Base-by-base conservation (phyloP, 2,329 filamentous ascomycete species). In the Cadophora malorum region DNA sequence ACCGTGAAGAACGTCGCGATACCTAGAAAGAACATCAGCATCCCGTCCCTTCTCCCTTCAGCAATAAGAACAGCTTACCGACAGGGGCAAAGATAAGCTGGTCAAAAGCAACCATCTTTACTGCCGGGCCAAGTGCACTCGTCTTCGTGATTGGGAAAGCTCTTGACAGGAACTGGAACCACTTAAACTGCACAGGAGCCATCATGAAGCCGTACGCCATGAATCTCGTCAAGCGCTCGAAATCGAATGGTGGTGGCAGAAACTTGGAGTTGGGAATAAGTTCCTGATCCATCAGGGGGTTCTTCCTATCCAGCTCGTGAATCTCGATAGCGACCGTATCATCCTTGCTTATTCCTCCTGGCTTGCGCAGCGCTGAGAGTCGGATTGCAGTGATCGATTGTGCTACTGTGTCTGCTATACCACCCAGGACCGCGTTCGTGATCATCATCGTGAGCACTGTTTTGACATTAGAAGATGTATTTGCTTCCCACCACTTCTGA, bases 121-220 rank as follows among this genome's bases (percentile, higher is more conserved):
- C 80, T 3, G 93, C 93, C 38, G 94, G 93, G 2, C 84, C 82
- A 61, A 93, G 90, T 1, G 90, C 90, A 74, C 87, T 87, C 12
- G 84, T 86, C 83, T 95, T 93, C 63, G 90, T 91, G 62, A 97
- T 89, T 5, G 96, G 96, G 76, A 99, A 99, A 10, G 89, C 85
- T 72, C 84, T 85, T 41, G 90, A 91, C 71, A 99, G 83, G 79
- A 97, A 94, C 63, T 88, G 87, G 81, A 98, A 98, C 96, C 96
- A 99, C 78, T 93, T 91, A 82, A 97, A 97, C 79, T 98, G 95
- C 38, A 97, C 76, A 0, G 96, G 96, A 4, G 96, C 94, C 93
- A 98, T 97, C 77, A 91, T 87, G 82, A 98, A 97, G 78, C 94
- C 94, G 79, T 98, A 99, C 5, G 92, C 91, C 93, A 98, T 97